Percentiles rank a stretch among this genome's conserved stretches.
These are phyloP conservation scores for Fonsecaea pedrosoi DNA, from an alignment of 2,329 filamentous ascomycete genomes.

Conservation along the genomic window DNA sequence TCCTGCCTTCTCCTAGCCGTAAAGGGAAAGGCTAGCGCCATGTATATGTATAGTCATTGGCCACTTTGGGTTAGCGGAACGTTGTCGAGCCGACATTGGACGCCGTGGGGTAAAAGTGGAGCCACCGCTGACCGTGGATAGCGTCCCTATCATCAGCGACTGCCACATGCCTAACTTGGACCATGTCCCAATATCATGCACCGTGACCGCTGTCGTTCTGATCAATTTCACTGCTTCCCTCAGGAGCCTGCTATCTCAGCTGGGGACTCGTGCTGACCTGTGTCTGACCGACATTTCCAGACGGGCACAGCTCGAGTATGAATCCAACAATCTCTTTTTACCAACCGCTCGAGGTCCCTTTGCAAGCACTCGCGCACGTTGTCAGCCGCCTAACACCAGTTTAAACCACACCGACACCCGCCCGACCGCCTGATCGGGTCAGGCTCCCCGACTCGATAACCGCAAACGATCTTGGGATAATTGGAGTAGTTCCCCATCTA, in stretches of 20 bases:
- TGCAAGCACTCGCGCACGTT: not conserved
- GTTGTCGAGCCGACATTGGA: conserved; percentile 15
- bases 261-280: not conserved
- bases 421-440: not conserved
- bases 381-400: not conserved
- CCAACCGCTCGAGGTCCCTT: not conserved
- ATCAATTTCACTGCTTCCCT: not conserved
- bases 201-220: not conserved
- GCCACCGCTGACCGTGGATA: conserved; percentile 30
- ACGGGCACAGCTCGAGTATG: not conserved
- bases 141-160: not conserved
- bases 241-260: not conserved
- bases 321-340: not conserved
- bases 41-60: conserved; percentile 15
- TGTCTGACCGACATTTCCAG: not conserved
- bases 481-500: not conserved
- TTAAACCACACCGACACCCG: not conserved
- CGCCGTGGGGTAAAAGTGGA: conserved; percentile 6
- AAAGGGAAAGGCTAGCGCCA: not conserved
- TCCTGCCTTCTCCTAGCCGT: not conserved
- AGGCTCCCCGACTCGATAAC: not conserved
- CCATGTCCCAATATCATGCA: not conserved
- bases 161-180: not conserved
- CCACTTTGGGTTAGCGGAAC: not conserved
- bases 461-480: not conserved